Evolutionary conservation across 108 stramenopile genomes (phyloP), one percentile per base, ranked within the genome.

Genomic region (Licmophora abbreviata): DNA sequence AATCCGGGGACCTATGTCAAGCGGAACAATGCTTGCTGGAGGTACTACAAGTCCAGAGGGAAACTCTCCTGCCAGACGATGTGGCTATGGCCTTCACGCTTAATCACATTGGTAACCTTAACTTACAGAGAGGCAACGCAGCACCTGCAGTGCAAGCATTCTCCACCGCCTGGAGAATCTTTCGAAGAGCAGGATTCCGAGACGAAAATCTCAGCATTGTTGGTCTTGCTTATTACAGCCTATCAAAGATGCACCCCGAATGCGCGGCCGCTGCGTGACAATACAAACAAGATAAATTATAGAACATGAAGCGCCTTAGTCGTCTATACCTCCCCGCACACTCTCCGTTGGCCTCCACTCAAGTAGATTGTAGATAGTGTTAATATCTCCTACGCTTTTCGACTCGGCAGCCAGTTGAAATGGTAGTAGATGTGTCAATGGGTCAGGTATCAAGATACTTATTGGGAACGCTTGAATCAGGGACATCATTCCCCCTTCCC

Each of bases 81-180:
- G 26, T 21, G 20, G 56, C 44, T 29, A 48, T 49, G 49, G 76
- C 71, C 1, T 56, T 60, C 4, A 66, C 74, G 1, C 43, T 83
- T 32, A 76, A 69, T 36, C 59, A 59, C 29, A 78, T 78, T 52
- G 81, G 74, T 29, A 77, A 78, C 54, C 61, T 83, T 49, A 56
- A 83, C 40, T 49, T 73, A 40, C 44, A 68, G 43, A 66, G 62
- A 14, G 77, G 81, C 15, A 59, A 69, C 41, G 46, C 60, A 1
- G 44, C 28, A 14, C 58, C 52, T 31, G 70, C 77, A 15, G 63
- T 78, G 10, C 48, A 59, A 23, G 33, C 1, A 24, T 59, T 71
- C 61, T 51, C 51, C 4, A 68, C 73, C 29, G 81, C 81, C 20
- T 45, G 67, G 22, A 66, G 81, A 23, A 56, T 78, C 8, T 68